Base-by-base conservation (phyloP, 2,329 filamentous ascomycete species). In the Epichloe sp. region DNA sequence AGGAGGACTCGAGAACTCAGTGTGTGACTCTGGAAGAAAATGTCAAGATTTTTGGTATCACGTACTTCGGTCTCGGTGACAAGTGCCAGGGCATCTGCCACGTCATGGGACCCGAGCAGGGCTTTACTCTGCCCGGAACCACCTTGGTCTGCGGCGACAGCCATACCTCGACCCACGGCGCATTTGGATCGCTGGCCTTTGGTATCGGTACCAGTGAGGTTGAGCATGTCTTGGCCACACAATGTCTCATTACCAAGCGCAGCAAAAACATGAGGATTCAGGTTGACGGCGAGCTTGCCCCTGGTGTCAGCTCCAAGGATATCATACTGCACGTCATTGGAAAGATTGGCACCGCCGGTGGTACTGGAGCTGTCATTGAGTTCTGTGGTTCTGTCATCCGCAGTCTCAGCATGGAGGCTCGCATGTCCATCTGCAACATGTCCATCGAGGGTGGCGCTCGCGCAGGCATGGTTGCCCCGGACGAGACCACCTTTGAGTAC, bases 391-490 rank as follows among this genome's bases (percentile, higher is more conserved):
- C 90, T 48, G 88, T 93, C 55, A 96, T 98, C 65, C 83, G 88
- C 59, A 73, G 71, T 55, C 76, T 97, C 60, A 95, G 88, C 69
- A 95, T 98, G 80, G 93, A 97, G 71, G 93, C 91, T 43, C 83
- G 93, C 59, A 97, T 98, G 93, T 96, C 90, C 56, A 95, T 98
- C 67, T 97, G 93, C 76, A 98, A 98, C 75, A 97, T 97, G 93
- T 89, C 90, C 14, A 96, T 97, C 60, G 93, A 98, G 75, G 93
- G 78, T 59, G 93, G 93, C 69, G 93, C 93, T 46, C 80, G 93
- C 71, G 91, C 91, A 54, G 93, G 93, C 58, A 95, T 98, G 89
- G 84, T 98, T 53, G 93, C 93, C 10, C 93, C 93, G 5, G 93
- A 98, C 63, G 85, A 96, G 64, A 86, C 76, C 53, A 97, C 93